Percentiles rank a stretch among this genome's conserved stretches.
Evolutionary conservation across 805 yeast genomes (phyloP).

Genomic region (Monosporozyma siamensis): DNA sequence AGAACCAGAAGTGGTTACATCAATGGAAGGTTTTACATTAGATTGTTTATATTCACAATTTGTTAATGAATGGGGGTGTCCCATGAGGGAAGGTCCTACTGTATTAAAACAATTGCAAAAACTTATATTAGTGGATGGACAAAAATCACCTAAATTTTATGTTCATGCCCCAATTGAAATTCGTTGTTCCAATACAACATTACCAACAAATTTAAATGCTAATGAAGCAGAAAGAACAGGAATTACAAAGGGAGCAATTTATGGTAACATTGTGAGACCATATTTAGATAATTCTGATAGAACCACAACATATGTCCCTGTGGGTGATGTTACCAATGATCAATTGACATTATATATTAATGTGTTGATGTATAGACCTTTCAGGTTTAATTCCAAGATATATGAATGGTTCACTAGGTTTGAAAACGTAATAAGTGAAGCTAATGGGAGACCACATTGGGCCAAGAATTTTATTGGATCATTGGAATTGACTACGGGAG

Average conservation of each 20-base stretch:
- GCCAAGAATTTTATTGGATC: slow-evolving; percentile 87
- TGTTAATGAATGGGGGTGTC: slow-evolving; percentile 97
- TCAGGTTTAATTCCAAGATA: slow-evolving; percentile 61
- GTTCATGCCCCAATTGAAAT: slow-evolving; percentile 96
- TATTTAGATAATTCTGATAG: slow-evolving; percentile 71
- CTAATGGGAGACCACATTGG: slow-evolving; percentile 96
- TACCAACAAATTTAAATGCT: slow-evolving; percentile 39
- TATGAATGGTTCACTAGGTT: slow-evolving; percentile 76
- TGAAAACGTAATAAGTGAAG: slow-evolving; percentile 65
- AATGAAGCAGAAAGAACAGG: slow-evolving; percentile 37
- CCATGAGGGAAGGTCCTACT: slow-evolving; percentile 67
- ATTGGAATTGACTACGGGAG: slow-evolving; percentile 26
- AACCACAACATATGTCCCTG: slow-evolving; percentile 42
- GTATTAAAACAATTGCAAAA: slow-evolving; percentile 58
- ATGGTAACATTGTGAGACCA: slow-evolving; percentile 78
- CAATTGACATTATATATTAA: slow-evolving; percentile 81
- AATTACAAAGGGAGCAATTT: slow-evolving; percentile 65
- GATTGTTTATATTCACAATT: slow-evolving; percentile 91
- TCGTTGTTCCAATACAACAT: slow-evolving; percentile 80
- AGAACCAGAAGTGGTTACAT: slow-evolving; percentile 60
- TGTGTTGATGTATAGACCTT: slow-evolving; percentile 96
- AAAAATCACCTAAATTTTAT: slow-evolving; percentile 59
- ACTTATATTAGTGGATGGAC: slow-evolving; percentile 49
- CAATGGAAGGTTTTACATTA: slow-evolving; percentile 86
- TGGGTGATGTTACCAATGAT: slow-evolving; percentile 43